phyloP scores from a whole-genome alignment of 495 filamentous ascomycete genomes.

The Pseudoneurospora amorphoporcata region DNA sequence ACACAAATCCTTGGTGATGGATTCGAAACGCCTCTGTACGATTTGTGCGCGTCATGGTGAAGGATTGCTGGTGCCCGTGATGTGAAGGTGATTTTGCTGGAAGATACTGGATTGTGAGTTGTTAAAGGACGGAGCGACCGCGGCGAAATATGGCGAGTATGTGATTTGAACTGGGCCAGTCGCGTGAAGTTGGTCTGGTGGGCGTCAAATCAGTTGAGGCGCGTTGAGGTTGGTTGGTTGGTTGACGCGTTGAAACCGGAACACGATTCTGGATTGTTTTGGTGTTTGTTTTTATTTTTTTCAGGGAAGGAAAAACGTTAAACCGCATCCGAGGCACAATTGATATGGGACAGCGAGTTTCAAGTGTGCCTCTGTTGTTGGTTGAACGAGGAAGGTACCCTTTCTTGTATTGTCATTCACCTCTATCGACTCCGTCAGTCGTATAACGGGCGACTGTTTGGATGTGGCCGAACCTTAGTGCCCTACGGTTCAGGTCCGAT shows the following conservation, averaged over 20 bases:
- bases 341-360: background rate
- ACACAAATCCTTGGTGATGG: background rate
- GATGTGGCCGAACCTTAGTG: background rate
- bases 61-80: background rate
- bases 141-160: background rate
- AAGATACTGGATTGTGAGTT: background rate
- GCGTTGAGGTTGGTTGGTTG: background rate
- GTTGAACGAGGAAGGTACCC: background rate
- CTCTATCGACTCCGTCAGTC: background rate
- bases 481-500: background rate
- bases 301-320: background rate
- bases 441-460: background rate
- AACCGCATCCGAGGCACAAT: background rate
- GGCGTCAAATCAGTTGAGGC: background rate
- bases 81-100: background rate
- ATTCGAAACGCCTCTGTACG: background rate
- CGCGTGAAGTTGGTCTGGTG: background rate
- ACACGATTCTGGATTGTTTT: background rate
- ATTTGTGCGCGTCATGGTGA: background rate
- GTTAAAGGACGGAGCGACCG: background rate
- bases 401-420: background rate
- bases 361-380: background rate
- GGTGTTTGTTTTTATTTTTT: background rate
- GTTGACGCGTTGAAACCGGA: background rate
- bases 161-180: background rate